Conservation (phyloP, 2,329 filamentous ascomycete genomes). For the Incumbomyces lentus region DNA sequence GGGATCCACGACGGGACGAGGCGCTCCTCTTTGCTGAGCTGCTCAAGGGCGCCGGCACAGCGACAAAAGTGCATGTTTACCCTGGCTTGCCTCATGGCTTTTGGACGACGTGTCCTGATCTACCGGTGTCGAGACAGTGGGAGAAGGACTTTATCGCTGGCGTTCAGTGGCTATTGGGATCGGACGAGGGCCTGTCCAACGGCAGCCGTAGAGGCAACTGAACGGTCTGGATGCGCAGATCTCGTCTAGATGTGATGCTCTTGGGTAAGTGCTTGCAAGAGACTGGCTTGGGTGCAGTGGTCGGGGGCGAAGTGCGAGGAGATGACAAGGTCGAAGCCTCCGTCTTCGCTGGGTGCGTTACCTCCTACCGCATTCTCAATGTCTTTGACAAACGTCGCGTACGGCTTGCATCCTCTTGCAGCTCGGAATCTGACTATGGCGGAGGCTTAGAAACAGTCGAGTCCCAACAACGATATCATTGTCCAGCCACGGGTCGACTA, state of each 20-base stretch:
- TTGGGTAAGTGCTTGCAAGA: too few relatives aligned
- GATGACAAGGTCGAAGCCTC: too few relatives aligned
- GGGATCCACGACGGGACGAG: conserved; percentile 42
- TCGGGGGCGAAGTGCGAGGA: too few relatives aligned
- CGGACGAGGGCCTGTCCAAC: too few relatives aligned
- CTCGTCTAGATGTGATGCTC: too few relatives aligned
- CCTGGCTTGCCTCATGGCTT: conserved; percentile 23
- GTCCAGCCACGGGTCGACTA: background rate
- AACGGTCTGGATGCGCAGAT: too few relatives aligned
- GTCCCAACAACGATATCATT: background rate
- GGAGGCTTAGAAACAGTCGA: background rate
- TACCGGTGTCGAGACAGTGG: conserved; percentile 25
- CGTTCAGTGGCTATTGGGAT: too few relatives aligned
- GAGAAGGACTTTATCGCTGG: conserved; percentile 20
- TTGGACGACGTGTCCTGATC: conserved; percentile 26
- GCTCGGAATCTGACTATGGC: background rate
- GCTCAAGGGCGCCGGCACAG: conserved; percentile 28
- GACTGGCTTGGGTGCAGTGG: too few relatives aligned
- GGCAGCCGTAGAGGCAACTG: too few relatives aligned
- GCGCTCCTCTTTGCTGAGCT: conserved; percentile 37
- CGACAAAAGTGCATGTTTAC: conserved; percentile 35
- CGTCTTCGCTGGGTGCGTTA: too few relatives aligned
- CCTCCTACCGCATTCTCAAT: background rate
- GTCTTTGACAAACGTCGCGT: background rate
- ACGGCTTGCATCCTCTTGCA: background rate